A percentile compares a stretch with the other conserved stretches of the same genome.
Evolutionary conservation across 225 moss, liverwort and hornwort genomes (phyloP).

Genomic region (Sphagnum tenellum): DNA sequence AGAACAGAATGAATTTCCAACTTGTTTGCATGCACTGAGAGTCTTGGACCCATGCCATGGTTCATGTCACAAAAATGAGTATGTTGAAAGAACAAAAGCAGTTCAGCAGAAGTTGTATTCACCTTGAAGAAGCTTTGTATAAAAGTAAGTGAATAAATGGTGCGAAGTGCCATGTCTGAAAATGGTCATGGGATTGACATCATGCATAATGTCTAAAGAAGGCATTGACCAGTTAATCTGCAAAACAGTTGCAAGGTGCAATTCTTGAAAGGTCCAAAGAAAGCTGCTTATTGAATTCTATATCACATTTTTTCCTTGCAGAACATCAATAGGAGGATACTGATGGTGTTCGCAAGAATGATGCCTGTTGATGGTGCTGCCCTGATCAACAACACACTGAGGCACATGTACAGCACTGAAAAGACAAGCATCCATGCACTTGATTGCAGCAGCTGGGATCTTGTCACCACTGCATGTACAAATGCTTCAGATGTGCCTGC

Average conservation of each 20-base stretch:
- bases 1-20: too few relatives aligned
- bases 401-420: slow-evolving; percentile 68
- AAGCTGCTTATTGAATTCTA: too few relatives aligned
- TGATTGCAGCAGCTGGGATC: slow-evolving; percentile 66
- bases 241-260: neutral
- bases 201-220: too few relatives aligned
- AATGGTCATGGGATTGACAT: neutral
- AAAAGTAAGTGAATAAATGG: slow-evolving; percentile 56
- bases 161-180: slow-evolving; percentile 85
- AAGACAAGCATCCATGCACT: slow-evolving; percentile 72
- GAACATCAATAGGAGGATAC: slow-evolving; percentile 46
- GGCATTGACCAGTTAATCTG: too few relatives aligned
- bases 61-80: neutral
- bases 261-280: neutral
- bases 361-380: slow-evolving; percentile 80
- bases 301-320: too few relatives aligned
- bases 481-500: slow-evolving; percentile 88
- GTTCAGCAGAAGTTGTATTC: neutral
- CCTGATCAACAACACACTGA: slow-evolving; percentile 61
- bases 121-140: slow-evolving; percentile 66
- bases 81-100: neutral
- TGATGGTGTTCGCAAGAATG: slow-evolving; percentile 75
- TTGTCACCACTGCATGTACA: slow-evolving; percentile 84
- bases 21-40: too few relatives aligned
- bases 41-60: too few relatives aligned